Conservation (phyloP, 2,329 filamentous ascomycete species). For the Lasiodiplodia sp. region DNA sequence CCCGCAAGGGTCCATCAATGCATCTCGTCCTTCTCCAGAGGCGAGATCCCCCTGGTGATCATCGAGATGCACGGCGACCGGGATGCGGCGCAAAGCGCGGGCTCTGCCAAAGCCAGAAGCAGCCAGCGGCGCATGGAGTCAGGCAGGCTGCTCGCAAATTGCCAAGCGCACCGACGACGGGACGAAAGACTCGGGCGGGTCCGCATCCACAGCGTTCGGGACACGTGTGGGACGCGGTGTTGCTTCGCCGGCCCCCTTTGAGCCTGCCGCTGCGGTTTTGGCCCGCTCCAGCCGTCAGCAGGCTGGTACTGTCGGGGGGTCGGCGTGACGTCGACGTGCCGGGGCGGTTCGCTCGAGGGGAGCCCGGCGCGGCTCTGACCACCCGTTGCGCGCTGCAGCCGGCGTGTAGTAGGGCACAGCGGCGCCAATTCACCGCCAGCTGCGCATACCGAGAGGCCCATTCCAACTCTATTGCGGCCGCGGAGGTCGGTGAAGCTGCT, state of each 20-base stretch:
- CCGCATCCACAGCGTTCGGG: background rate
- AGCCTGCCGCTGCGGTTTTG: slow-evolving; percentile 14
- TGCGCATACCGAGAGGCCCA: background rate
- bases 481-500: background rate
- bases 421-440: slow-evolving; percentile 8
- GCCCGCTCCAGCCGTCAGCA: slow-evolving; percentile 20
- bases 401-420: slow-evolving; percentile 9
- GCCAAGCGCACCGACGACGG: slow-evolving; percentile 7
- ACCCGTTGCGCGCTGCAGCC: slow-evolving; percentile 17
- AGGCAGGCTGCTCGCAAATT: slow-evolving; percentile 16
- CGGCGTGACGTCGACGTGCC: slow-evolving; percentile 16
- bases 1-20: slow-evolving; percentile 17
- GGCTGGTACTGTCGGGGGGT: slow-evolving; percentile 7
- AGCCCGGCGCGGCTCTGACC: background rate
- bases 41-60: slow-evolving; percentile 27
- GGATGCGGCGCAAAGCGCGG: slow-evolving; percentile 25
- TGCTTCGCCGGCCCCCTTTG: background rate
- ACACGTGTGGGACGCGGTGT: slow-evolving; percentile 4
- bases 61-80: slow-evolving; percentile 25
- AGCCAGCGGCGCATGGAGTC: slow-evolving; percentile 10
- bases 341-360: background rate
- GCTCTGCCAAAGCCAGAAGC: background rate
- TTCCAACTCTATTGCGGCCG: background rate
- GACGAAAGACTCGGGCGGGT: background rate
- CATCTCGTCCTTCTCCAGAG: slow-evolving; percentile 4